Conservation (phyloP, 2,329 filamentous ascomycete genomes). For the Conoideocrella luteorostrata region DNA sequence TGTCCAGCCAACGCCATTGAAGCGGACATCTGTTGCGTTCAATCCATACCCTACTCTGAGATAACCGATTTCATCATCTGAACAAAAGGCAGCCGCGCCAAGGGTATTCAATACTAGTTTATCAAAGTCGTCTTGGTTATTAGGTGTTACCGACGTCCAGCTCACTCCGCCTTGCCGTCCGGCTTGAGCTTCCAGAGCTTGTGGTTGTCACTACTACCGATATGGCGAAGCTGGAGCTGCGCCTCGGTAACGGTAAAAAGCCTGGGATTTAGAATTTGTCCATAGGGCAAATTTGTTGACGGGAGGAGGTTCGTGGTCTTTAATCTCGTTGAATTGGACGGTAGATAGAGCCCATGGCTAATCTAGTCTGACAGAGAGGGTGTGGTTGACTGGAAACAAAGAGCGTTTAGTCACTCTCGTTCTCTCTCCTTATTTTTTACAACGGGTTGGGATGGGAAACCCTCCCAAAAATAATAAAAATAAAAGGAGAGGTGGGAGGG, state of each 20-base stretch:
- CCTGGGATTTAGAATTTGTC: conserved; percentile 21
- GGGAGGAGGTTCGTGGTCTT: conserved; percentile 20
- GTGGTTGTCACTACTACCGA: conserved; percentile 5
- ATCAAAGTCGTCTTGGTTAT: conserved; percentile 26
- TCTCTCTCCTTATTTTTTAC: conserved; percentile 2
- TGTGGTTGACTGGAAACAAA: conserved; percentile 23
- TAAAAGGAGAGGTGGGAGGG: too few relatives aligned
- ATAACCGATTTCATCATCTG: conserved; percentile 19
- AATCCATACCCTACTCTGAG: conserved; percentile 24
- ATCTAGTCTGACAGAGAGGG: conserved; percentile 26
- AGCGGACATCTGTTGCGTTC: conserved; percentile 16
- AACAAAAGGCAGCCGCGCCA: conserved; percentile 19
- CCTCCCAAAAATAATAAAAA: too few relatives aligned
- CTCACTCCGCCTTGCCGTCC: conserved; percentile 25
- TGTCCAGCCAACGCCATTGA: conserved; percentile 10
- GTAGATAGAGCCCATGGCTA: conserved; percentile 28
- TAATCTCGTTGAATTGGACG: conserved; percentile 21
- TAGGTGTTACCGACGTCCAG: conserved; percentile 22
- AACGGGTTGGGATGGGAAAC: background rate
- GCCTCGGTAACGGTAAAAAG: conserved; percentile 30
- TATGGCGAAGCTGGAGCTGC: conserved; percentile 12
- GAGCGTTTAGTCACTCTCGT: background rate
- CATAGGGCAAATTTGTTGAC: conserved; percentile 25
- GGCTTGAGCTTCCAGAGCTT: conserved; percentile 26
- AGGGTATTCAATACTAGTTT: conserved; percentile 26